Evolutionary conservation across 1,139 yeast genomes (phyloP).

Genomic region (Magnusiomyces paraingens): DNA sequence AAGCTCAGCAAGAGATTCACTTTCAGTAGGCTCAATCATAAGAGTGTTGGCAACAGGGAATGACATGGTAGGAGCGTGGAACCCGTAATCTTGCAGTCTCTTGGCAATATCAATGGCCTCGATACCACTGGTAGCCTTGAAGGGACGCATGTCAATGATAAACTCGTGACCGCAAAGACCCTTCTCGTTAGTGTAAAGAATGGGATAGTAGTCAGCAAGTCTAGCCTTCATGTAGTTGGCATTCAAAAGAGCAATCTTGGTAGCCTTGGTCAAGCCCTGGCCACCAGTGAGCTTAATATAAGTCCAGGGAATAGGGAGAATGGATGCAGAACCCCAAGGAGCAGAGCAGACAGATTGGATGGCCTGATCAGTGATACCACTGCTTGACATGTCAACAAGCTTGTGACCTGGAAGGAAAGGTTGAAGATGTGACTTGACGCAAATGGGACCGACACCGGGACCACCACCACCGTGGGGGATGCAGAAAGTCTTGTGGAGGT

Average conservation of each 20-base stretch:
- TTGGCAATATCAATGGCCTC: conserved; percentile 97
- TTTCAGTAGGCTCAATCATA: conserved; percentile 97
- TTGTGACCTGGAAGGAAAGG: conserved; percentile 82
- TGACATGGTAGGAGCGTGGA: conserved; percentile 98
- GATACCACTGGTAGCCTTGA: conserved; percentile 63
- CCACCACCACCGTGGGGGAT: conserved; percentile 99
- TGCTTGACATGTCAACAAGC: conserved; percentile 44
- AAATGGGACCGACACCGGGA: conserved; percentile 97
- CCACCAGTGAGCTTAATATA: conserved; percentile 93
- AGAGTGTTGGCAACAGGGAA: conserved; percentile 97
- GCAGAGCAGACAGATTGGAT: conserved; percentile 85
- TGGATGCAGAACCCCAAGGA: conserved; percentile 92
- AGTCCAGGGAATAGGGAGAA: conserved; percentile 88
- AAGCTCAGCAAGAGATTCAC: conserved; percentile 80
- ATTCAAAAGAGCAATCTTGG: conserved; percentile 83
- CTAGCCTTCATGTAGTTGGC: conserved; percentile 92
- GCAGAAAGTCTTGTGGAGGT: conserved; percentile 94
- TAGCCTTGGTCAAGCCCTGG: conserved; percentile 72
- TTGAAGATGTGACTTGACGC: conserved; percentile 76
- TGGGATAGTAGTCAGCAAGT: conserved; percentile 61
- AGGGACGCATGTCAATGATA: conserved; percentile 82
- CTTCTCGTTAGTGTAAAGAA: conserved; percentile 62
- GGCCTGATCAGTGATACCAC: conserved; percentile 24
- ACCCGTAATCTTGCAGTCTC: conserved; percentile 94
- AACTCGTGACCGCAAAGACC: conserved; percentile 96